Conservation (phyloP, 2,329 filamentous ascomycete species). For the Fusarium falciforme region DNA sequence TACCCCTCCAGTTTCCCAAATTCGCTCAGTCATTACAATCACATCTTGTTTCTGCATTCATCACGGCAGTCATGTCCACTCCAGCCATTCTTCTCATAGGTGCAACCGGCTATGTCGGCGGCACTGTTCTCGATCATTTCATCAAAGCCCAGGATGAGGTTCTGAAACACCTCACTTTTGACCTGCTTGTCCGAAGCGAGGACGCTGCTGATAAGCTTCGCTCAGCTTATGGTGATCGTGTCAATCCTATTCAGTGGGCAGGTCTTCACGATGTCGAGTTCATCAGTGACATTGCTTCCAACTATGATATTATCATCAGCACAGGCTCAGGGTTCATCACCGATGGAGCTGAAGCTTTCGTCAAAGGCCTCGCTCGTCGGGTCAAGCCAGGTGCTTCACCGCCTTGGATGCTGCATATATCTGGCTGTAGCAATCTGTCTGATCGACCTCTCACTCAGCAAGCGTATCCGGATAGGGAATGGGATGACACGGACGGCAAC, state of each 20-base stretch:
- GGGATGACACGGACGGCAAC: not conserved
- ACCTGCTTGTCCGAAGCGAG: not conserved
- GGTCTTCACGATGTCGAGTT: not conserved
- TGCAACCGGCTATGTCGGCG: not conserved
- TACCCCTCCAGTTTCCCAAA: not conserved
- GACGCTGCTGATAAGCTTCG: not conserved
- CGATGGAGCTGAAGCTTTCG: not conserved
- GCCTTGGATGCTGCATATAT: not conserved
- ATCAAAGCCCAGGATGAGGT: not conserved
- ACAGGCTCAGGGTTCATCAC: not conserved
- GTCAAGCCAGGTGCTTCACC: not conserved
- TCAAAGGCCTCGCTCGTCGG: not conserved
- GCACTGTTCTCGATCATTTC: not conserved
- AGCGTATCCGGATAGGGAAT: not conserved
- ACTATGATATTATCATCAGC: not conserved
- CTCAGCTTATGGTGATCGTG: not conserved
- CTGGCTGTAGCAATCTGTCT: not conserved
- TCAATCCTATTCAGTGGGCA: not conserved
- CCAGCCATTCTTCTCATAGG: not conserved
- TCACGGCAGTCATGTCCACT: not conserved
- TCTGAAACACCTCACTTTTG: not conserved
- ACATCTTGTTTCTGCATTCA: not conserved
- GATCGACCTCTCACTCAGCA: not conserved
- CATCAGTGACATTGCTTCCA: not conserved
- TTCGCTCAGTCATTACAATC: not conserved